phyloP scores from a whole-genome alignment of 495 filamentous ascomycete species.

The Podospora comata region DNA sequence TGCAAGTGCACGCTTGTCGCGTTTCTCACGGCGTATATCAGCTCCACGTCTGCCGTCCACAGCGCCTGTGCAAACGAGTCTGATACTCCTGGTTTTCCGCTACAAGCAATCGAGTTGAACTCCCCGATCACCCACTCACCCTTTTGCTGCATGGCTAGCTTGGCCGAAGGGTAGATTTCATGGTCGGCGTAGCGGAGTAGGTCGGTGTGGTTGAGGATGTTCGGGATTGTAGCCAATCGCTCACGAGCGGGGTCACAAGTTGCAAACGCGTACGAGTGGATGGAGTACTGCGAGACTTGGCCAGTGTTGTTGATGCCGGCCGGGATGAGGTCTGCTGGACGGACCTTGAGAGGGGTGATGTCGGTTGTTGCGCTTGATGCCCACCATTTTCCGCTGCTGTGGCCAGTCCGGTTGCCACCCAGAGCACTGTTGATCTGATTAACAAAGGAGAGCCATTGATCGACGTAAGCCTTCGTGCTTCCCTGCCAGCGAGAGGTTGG shows the following conservation, averaged over 20 bases:
- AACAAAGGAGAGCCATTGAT: conserved; percentile 22
- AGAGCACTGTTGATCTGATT: conserved; percentile 14
- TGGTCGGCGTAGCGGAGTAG: conserved; percentile 22
- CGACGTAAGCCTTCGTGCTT: conserved; percentile 23
- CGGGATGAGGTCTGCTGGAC: conserved; percentile 26
- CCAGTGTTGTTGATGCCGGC: conserved; percentile 26
- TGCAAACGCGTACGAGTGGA: conserved; percentile 34
- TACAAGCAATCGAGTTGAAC: conserved; percentile 30
- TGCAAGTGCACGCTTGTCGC: conserved; percentile 25
- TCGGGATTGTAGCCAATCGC: conserved; percentile 26
- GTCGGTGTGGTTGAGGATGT: conserved; percentile 30
- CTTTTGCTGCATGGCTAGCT: conserved; percentile 14
- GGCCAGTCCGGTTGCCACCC: background rate
- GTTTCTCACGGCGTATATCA: conserved; percentile 23
- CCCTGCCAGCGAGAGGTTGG: conserved; percentile 22
- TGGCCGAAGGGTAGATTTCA: conserved; percentile 26
- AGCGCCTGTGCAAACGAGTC: conserved; percentile 27
- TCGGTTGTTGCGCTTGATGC: conserved; percentile 25
- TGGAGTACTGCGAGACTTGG: conserved; percentile 29
- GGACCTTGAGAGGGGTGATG: conserved; percentile 20
- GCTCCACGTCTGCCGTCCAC: conserved; percentile 24
- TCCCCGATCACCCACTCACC: conserved; percentile 23
- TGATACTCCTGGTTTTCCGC: conserved; percentile 33
- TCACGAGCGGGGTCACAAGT: conserved; percentile 33
- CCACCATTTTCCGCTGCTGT: conserved; percentile 21